phyloP scores from a whole-genome alignment of 257 asterid species.

The Solanum appendiculatum region DNA sequence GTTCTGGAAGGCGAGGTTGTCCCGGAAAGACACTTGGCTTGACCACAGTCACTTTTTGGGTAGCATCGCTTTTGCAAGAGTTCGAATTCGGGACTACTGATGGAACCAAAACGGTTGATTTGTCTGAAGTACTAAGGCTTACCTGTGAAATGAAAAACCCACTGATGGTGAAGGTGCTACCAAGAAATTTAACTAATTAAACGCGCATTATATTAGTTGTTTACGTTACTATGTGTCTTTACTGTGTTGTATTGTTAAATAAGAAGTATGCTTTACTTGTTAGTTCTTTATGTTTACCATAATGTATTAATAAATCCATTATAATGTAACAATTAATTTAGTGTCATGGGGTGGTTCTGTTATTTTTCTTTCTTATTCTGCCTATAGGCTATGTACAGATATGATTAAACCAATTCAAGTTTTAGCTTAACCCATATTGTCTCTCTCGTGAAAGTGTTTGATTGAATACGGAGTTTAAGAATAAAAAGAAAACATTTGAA shows the following conservation, averaged over 20 bases:
- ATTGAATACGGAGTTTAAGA: too few species aligned
- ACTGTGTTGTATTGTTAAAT: neutral
- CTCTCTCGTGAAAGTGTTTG: too few species aligned
- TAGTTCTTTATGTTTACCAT: neutral
- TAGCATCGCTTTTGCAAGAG: constrained; percentile 12
- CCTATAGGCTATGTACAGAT: neutral
- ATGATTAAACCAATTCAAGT: neutral
- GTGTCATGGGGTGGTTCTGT: neutral
- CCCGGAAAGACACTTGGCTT: constrained; percentile 23
- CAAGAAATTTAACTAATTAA: neutral
- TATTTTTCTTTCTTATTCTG: neutral
- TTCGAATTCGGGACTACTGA: neutral
- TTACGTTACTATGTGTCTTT: neutral
- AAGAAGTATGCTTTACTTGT: neutral
- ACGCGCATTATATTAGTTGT: neutral
- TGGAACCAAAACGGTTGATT: neutral
- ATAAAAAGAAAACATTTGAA: too few species aligned
- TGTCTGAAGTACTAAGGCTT: constrained; percentile 11
- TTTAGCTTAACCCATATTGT: neutral
- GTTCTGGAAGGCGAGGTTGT: constrained; percentile 20
- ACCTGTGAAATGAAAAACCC: constrained; percentile 21
- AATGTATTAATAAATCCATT: neutral
- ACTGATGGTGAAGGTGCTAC: neutral
- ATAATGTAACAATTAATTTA: neutral
- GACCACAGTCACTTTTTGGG: constrained; percentile 21